Evolutionary conservation across 164 flowering plant species (phyloP).

Genomic region (Dillenia suffruticosa): DNA sequence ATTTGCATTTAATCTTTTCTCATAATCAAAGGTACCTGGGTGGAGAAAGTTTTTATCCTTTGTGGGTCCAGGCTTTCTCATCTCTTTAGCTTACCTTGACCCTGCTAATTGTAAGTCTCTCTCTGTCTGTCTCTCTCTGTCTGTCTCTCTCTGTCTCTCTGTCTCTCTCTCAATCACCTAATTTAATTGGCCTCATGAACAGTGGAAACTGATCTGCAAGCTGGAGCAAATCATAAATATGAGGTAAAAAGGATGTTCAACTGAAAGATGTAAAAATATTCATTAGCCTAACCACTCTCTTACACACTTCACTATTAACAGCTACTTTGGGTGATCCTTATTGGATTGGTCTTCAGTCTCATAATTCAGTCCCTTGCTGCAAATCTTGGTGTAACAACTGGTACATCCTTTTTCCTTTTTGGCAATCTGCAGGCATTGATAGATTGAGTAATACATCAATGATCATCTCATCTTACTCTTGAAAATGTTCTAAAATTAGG

Average conservation of each 20-base stretch:
- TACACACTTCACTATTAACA: constrained; percentile 15
- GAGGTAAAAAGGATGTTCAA: constrained; percentile 35
- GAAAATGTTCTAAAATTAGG: too few species aligned
- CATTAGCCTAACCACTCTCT: neutral
- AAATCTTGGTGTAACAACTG: constrained; percentile 83
- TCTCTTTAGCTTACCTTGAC: constrained; percentile 72
- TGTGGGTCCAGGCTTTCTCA: constrained; percentile 84
- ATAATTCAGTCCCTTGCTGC: constrained; percentile 91
- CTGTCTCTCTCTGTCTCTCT: neutral
- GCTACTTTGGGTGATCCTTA: constrained; percentile 86
- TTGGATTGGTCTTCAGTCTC: constrained; percentile 75
- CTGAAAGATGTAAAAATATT: neutral
- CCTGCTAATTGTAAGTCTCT: constrained; percentile 61
- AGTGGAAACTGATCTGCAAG: constrained; percentile 88
- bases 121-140: constrained; percentile 6
- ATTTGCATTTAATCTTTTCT: too few species aligned
- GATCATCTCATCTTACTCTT: too few species aligned
- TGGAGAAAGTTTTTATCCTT: constrained; percentile 54
- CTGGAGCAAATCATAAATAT: constrained; percentile 67
- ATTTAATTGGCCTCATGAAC: constrained; percentile 4
- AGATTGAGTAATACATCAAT: too few species aligned
- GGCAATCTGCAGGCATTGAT: too few species aligned
- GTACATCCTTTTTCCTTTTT: constrained; percentile 18
- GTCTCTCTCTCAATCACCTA: too few species aligned
- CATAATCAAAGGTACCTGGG: constrained; percentile 25